These are phyloP conservation scores for Colletotrichum horii DNA, from an alignment of 2,329 filamentous ascomycete genomes.

Conservation along the genomic window DNA sequence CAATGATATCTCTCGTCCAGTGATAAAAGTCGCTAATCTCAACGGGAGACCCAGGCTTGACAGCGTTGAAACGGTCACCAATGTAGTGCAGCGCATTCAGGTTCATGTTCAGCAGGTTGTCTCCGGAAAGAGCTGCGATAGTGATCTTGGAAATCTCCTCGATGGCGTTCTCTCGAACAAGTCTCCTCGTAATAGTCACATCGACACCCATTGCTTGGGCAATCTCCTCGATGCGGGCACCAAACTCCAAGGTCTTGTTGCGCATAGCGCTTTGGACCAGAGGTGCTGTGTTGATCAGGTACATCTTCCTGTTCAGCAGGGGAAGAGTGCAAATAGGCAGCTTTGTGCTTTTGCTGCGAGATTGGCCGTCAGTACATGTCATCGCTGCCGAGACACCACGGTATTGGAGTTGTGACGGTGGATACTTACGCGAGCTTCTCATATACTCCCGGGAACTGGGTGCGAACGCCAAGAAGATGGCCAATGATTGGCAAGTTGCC, in stretches of 20 bases:
- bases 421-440: conserved; percentile 39
- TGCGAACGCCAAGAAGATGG: conserved; percentile 49
- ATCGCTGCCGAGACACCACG: neutral
- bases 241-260: conserved; percentile 41
- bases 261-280: conserved; percentile 44
- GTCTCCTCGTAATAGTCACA: conserved; percentile 35
- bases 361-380: neutral
- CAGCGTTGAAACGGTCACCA: conserved; percentile 28
- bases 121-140: conserved; percentile 31
- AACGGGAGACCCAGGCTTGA: neutral
- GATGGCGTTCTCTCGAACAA: conserved; percentile 38
- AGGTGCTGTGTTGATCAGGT: conserved; percentile 46
- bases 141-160: conserved; percentile 35
- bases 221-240: conserved; percentile 43
- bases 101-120: conserved; percentile 38
- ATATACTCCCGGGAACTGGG: conserved; percentile 40
- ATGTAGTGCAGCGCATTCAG: conserved; percentile 39
- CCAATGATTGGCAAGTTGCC: conserved; percentile 48
- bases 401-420: neutral
- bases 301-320: conserved; percentile 47
- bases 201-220: conserved; percentile 24
- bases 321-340: conserved; percentile 48
- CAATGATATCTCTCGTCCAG: conserved; percentile 43
- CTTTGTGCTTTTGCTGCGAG: conserved; percentile 25
- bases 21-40: conserved; percentile 36